Conservation (phyloP, 306 rosid species). For the Boehmeria nivea region DNA sequence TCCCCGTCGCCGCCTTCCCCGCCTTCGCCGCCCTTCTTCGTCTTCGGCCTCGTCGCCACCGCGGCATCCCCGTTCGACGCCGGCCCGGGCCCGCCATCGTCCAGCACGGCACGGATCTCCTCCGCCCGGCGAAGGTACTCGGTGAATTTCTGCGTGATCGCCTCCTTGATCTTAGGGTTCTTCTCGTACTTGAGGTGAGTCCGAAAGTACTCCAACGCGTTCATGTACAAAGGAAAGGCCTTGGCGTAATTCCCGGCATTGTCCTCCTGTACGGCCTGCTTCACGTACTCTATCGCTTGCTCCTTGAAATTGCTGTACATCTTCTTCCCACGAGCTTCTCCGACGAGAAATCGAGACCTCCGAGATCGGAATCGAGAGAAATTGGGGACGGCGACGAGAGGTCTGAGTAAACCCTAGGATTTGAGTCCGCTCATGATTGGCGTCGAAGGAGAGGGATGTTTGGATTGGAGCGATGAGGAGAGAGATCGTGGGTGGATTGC, state of each 20-base stretch:
- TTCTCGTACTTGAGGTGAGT: slow-evolving; percentile 96
- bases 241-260: slow-evolving; percentile 89
- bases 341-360: slow-evolving; percentile 28
- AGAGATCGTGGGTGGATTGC: not conserved
- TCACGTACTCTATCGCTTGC: slow-evolving; percentile 96
- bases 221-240: slow-evolving; percentile 93
- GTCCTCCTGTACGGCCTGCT: slow-evolving; percentile 94
- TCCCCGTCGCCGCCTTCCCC: slow-evolving; percentile 84
- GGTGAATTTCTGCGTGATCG: slow-evolving; percentile 90
- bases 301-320: slow-evolving; percentile 99
- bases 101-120: slow-evolving; percentile 89
- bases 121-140: slow-evolving; percentile 96
- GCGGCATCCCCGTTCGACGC: slow-evolving; percentile 93
- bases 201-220: slow-evolving; percentile 90
- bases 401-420: slow-evolving; percentile 32
- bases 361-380: not conserved
- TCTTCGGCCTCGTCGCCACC: slow-evolving; percentile 76
- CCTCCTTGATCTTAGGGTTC: slow-evolving; percentile 91
- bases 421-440: slow-evolving; percentile 10
- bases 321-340: slow-evolving; percentile 17
- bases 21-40: slow-evolving; percentile 76
- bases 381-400: not conserved
- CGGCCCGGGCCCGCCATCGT: slow-evolving; percentile 84
- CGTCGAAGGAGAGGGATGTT: not conserved
- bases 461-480: not conserved